phyloP scores from a whole-genome alignment of 768 basidiomycete species.

The Phylloporus sp. region DNA sequence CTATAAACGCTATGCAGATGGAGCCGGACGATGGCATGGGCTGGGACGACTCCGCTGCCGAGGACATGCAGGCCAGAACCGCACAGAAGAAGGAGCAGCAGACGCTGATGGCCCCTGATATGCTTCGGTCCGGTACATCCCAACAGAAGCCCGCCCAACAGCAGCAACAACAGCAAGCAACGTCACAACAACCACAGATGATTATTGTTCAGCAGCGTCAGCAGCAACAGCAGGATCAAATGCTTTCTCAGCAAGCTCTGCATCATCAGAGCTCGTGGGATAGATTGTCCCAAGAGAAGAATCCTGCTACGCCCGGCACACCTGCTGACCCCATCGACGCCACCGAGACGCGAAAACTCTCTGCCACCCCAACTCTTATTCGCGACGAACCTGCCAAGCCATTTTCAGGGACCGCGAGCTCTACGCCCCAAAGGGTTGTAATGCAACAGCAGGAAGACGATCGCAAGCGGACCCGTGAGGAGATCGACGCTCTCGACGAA shows the following conservation, averaged over 20 bases:
- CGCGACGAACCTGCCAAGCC: conserved; percentile 42
- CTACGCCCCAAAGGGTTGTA: conserved; percentile 36
- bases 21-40: conserved; percentile 82
- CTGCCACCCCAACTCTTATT: conserved; percentile 72
- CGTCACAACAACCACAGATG: conserved; percentile 22
- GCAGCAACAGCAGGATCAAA: conserved; percentile 31
- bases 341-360: conserved; percentile 71
- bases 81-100: conserved; percentile 24
- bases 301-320: conserved; percentile 26
- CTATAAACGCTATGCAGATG: conserved; percentile 37
- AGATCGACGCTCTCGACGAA: conserved; percentile 42
- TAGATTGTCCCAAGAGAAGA: conserved; percentile 33
- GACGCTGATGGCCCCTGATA: conserved; percentile 28
- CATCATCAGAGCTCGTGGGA: conserved; percentile 48
- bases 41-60: conserved; percentile 74
- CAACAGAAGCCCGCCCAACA: conserved; percentile 22
- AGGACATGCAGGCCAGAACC: conserved; percentile 40
- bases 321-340: conserved; percentile 62
- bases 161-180: conserved; percentile 1
- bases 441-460: conserved; percentile 49
- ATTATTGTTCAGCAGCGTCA: conserved; percentile 32
- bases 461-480: conserved; percentile 48
- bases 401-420: conserved; percentile 14
- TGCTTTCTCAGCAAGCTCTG: conserved; percentile 28
- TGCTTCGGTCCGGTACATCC: conserved; percentile 32